Percentiles rank a stretch among this genome's conserved stretches.
These are phyloP conservation scores for Blastocladiella emersonii DNA, from an alignment of 371 early-diverging fungal genomes.

Conservation along the genomic window DNA sequence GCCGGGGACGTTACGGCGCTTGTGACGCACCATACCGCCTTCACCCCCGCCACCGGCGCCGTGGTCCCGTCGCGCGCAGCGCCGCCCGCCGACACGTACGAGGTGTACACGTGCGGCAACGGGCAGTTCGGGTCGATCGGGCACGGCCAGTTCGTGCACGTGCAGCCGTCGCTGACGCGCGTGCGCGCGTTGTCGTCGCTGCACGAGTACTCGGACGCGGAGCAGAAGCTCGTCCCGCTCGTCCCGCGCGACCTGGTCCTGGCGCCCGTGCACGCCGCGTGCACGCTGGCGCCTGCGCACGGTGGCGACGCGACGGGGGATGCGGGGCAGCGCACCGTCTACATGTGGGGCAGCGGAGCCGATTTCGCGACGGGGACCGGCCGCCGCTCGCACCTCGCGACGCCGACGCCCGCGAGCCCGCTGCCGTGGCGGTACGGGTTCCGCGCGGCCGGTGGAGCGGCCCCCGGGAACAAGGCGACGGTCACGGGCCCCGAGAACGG, in stretches of 20 bases:
- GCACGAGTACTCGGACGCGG: slow-evolving; percentile 14
- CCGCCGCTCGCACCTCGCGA: background rate
- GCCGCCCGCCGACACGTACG: slow-evolving; percentile 6
- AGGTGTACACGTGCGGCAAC: slow-evolving; percentile 19
- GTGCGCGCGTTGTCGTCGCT: slow-evolving; percentile 13
- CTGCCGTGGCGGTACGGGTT: background rate
- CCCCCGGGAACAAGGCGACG: too few relatives aligned
- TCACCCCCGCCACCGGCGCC: too few relatives aligned
- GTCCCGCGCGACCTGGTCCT: background rate
- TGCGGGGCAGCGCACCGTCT: background rate
- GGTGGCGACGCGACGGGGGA: too few relatives aligned
- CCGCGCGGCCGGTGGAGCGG: background rate
- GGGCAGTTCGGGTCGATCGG: slow-evolving; percentile 21
- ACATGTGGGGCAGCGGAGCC: background rate
- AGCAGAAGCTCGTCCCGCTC: slow-evolving; percentile 10
- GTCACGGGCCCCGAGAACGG: background rate
- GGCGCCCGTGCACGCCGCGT: background rate
- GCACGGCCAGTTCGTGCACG: slow-evolving; percentile 16
- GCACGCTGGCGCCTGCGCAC: background rate
- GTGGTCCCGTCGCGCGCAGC: background rate
- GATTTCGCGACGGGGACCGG: background rate
- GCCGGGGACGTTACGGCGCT: slow-evolving; percentile 13
- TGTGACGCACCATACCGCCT: background rate
- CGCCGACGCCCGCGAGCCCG: background rate
- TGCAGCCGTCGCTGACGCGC: slow-evolving; percentile 9